These are phyloP conservation scores for Houttuynia cordata DNA, from an alignment of 164 flowering plant species.

Conservation along the genomic window DNA sequence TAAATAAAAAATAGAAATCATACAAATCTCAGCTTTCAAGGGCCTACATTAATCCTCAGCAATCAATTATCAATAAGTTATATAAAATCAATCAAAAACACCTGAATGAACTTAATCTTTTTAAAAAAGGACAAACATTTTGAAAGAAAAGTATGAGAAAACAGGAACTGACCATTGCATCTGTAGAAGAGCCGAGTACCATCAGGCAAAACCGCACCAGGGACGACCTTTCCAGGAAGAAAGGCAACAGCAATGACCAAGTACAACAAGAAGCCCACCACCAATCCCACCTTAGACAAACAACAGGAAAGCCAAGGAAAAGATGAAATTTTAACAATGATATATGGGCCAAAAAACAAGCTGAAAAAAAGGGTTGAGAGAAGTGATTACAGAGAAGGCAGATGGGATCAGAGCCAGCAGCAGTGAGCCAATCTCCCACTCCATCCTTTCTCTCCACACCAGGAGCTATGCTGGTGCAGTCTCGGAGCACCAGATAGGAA, in stretches of 20 bases:
- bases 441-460: neutral
- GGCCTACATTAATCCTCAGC: no score
- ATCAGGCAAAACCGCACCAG: slow-evolving; percentile 56
- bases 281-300: slow-evolving; percentile 33
- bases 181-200: slow-evolving; percentile 70
- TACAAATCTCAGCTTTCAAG: no score
- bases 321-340: neutral
- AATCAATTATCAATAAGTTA: no score
- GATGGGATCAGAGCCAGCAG: neutral
- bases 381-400: neutral
- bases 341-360: neutral
- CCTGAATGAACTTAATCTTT: no score
- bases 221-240: slow-evolving; percentile 65
- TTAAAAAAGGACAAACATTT: no score
- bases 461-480: no score
- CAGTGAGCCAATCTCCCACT: neutral
- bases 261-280: slow-evolving; percentile 44
- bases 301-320: neutral
- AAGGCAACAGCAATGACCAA: slow-evolving; percentile 56
- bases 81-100: no score
- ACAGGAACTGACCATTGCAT: slow-evolving; percentile 55
- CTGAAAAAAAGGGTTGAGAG: neutral
- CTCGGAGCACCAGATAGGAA: no score
- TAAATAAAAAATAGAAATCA: no score
- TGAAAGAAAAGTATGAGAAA: no score